Conservation (phyloP, 1,139 yeast species). For the Torulaspora globosa region DNA sequence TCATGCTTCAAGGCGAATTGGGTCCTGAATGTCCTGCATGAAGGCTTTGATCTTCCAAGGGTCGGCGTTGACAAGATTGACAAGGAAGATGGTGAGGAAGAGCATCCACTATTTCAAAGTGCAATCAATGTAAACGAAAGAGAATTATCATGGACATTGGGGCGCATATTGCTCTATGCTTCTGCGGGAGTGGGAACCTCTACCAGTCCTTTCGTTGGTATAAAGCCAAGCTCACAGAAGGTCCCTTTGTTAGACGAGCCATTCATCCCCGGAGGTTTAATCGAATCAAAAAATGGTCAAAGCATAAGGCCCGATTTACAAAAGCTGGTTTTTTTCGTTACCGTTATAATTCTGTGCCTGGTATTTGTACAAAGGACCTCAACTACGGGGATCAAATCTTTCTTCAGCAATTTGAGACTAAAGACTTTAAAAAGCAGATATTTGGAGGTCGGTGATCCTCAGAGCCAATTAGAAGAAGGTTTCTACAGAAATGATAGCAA, state of each 20-base stretch:
- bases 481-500: conserved; percentile 9
- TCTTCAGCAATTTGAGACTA: conserved; percentile 8
- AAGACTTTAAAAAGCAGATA: conserved; percentile 13
- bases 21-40: conserved; percentile 73
- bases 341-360: conserved; percentile 5
- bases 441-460: conserved; percentile 14
- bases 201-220: conserved; percentile 40
- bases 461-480: conserved; percentile 29
- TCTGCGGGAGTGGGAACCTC: conserved; percentile 47
- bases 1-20: conserved; percentile 82
- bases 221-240: conserved; percentile 50
- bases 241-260: conserved; percentile 32
- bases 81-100: conserved; percentile 31
- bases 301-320: conserved; percentile 3
- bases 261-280: conserved; percentile 39
- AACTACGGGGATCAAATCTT: conserved; percentile 1
- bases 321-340: conserved; percentile 5
- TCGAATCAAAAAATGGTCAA: background rate
- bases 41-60: conserved; percentile 72
- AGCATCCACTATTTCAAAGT: conserved; percentile 56
- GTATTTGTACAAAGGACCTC: conserved; percentile 4
- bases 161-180: conserved; percentile 56
- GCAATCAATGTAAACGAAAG: conserved; percentile 56
- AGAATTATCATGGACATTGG: conserved; percentile 66
- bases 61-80: conserved; percentile 40